A percentile compares a stretch with the other conserved stretches of the same genome.
Conservation (phyloP, 331 rosid species). For the Rhamnella rubrinervis region DNA sequence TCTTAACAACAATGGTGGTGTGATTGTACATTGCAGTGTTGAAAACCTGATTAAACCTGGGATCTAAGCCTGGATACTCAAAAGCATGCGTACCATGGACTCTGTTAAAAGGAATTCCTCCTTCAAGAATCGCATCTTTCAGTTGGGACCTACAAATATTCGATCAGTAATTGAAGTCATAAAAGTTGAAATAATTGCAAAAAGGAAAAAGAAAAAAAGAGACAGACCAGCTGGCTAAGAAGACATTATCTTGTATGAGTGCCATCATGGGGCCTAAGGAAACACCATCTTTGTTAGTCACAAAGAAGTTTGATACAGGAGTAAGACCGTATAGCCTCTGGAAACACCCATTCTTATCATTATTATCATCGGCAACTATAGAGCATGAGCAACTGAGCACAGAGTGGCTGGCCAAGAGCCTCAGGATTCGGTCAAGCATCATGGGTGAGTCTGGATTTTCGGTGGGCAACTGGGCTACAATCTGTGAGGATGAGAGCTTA, state of each 20-base stretch:
- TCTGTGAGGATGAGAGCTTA: constrained; percentile 32
- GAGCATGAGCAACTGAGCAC: not conserved
- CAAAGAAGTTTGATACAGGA: constrained; percentile 30
- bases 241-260: constrained; percentile 21
- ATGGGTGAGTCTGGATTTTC: not conserved
- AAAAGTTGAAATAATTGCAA: too few relatives aligned
- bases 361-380: not conserved
- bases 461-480: constrained; percentile 9
- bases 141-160: constrained; percentile 16
- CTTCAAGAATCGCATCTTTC: constrained; percentile 35
- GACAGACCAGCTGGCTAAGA: not conserved
- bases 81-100: constrained; percentile 20
- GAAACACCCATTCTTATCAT: not conserved
- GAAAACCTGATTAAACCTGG: constrained; percentile 23
- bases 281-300: constrained; percentile 25
- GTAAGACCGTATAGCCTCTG: constrained; percentile 31
- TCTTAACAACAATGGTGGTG: constrained; percentile 18
- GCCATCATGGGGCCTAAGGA: constrained; percentile 31
- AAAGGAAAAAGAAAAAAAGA: not conserved
- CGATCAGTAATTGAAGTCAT: not conserved
- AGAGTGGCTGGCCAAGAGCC: constrained; percentile 8
- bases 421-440: constrained; percentile 1
- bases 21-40: constrained; percentile 32
- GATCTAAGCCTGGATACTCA: constrained; percentile 20
- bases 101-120: constrained; percentile 34